Evolutionary conservation across 1,284 basidiomycete species (phyloP), one percentile per base, ranked within the genome.

Genomic region (Caloboletus firmus): DNA sequence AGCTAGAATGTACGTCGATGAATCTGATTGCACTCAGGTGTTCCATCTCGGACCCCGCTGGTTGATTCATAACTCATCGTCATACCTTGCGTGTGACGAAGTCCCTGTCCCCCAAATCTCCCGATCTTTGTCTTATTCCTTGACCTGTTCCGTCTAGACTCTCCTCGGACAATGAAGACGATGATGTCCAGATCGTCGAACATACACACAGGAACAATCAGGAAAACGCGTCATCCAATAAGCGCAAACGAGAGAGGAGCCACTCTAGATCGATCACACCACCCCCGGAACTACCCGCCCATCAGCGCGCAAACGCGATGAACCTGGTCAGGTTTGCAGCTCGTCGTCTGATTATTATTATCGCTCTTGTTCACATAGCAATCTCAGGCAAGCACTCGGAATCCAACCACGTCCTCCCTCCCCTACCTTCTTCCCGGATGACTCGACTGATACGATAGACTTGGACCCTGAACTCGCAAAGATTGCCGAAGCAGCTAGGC

Each of bases 261-360:
- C 82, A 82, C 34, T 89, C 87, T 18, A 71, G 73, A 31, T 89
- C 88, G 3, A 78, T 90, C 36, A 91, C 88, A 3, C 88, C 88
- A 10, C 88, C 89, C 4, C 88, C 88, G 1, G 74, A 74, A 22
- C 65, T 90, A 15, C 71, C 82, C 1, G 62, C 70, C 12, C 70
- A 80, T 31, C 78, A 81, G 45, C 71, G 83, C 1, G 74, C 79
- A 61, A 74, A 75, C 51, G 81, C 84, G 10, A 78, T 77, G 35
- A 73, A 78, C 28, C 67, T 85, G 18, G 79, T 89, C 41, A 76
- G 82, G 87, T 87, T 61, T 40, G 78, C 59, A 28, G 10, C 17
- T 40, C 24, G 4, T 56, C 40, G 11, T 39, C 34, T 13, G 15
- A 32, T 45, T 17, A 13, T 45, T 17, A 13, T 37, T 24, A 24